Conservation (phyloP, 345 rosid genomes). For the Carallia pectinifolia region DNA sequence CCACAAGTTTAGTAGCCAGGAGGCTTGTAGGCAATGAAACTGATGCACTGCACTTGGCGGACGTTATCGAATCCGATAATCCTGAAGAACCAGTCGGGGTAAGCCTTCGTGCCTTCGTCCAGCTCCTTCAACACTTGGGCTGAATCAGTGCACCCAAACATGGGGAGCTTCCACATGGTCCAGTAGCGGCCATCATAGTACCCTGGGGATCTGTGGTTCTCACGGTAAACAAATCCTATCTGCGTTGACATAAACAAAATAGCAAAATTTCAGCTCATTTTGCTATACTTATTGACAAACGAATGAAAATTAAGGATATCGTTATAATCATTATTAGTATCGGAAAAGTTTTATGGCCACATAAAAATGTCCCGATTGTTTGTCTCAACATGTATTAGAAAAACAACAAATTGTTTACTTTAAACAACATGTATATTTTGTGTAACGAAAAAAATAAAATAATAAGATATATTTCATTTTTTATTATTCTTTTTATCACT, state of each 20-base stretch:
- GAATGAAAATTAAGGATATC: no score
- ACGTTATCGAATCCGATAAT: slow-evolving; percentile 46
- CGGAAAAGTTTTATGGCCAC: no score
- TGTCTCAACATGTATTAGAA: no score
- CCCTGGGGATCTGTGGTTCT: slow-evolving; percentile 34
- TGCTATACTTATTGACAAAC: background rate
- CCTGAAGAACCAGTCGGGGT: slow-evolving; percentile 31
- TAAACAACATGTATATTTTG: no score
- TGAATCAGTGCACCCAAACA: slow-evolving; percentile 49
- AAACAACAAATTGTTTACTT: no score
- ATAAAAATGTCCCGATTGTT: no score
- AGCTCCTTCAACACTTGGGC: slow-evolving; percentile 41
- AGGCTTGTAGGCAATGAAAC: slow-evolving; percentile 41
- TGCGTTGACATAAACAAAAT: slow-evolving; percentile 3
- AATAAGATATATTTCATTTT: no score
- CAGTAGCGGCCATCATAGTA: slow-evolving; percentile 56
- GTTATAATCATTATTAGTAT: no score
- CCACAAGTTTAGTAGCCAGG: background rate
- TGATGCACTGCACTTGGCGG: slow-evolving; percentile 54
- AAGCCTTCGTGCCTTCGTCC: slow-evolving; percentile 31
- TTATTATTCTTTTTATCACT: no score
- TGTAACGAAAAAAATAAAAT: no score
- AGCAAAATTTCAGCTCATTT: background rate
- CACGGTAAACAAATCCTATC: slow-evolving; percentile 40
- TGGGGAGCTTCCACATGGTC: slow-evolving; percentile 59